Conservation (phyloP, 352 stramenopile species). For the Phytophthora nicotianae region DNA sequence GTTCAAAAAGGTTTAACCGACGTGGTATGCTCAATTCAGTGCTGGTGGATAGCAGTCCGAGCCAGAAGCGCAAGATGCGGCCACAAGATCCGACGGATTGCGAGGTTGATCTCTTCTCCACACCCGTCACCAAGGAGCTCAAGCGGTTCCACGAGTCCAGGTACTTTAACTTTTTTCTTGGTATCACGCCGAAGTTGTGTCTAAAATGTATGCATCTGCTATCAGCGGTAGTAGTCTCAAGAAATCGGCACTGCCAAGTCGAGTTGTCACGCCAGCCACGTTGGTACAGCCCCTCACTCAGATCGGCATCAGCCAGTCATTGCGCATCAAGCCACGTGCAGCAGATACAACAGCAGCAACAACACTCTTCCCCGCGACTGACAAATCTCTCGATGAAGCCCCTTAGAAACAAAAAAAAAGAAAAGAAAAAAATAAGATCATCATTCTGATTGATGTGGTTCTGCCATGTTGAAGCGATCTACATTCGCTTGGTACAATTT, state of each 20-base stretch:
- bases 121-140: constrained; percentile 49
- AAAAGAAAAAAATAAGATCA: constrained; percentile 5
- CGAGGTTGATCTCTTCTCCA: constrained; percentile 37
- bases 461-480: constrained; percentile 5
- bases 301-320: constrained; percentile 49
- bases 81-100: constrained; percentile 47
- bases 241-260: constrained; percentile 10
- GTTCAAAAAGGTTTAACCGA: constrained; percentile 3
- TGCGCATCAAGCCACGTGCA: constrained; percentile 3
- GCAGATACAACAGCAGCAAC: neutral
- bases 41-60: constrained; percentile 60
- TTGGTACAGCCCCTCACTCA: constrained; percentile 63
- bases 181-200: constrained; percentile 16
- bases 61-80: constrained; percentile 75
- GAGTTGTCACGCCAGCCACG: constrained; percentile 55
- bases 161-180: constrained; percentile 18
- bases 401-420: too few species aligned
- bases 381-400: constrained; percentile 4
- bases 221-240: constrained; percentile 17
- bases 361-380: neutral
- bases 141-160: constrained; percentile 67
- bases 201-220: constrained; percentile 14
- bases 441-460: neutral
- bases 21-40: constrained; percentile 20
- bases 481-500: neutral